phyloP scores from a whole-genome alignment of 768 basidiomycete genomes.

The Kwoniella newhampshirensis region DNA sequence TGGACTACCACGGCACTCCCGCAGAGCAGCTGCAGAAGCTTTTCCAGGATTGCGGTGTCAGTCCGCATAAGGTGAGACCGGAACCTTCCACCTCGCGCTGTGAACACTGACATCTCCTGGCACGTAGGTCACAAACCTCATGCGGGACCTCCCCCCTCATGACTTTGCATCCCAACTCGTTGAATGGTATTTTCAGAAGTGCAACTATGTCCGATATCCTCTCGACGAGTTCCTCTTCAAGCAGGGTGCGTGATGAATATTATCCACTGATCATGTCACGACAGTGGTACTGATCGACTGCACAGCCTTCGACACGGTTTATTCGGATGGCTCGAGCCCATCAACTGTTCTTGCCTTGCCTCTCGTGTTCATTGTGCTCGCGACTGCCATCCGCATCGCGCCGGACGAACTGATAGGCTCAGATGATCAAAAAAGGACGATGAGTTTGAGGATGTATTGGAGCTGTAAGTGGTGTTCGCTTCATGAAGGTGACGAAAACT shows the following conservation, averaged over 20 bases:
- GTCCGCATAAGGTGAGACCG: conserved; percentile 65
- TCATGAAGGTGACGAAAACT: not conserved
- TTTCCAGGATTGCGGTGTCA: conserved; percentile 87
- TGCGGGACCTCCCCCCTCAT: conserved; percentile 80
- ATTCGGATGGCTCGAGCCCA: conserved; percentile 51
- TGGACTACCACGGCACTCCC: conserved; percentile 57
- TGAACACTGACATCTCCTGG: not conserved
- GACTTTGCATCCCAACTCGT: conserved; percentile 72
- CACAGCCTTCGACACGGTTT: conserved; percentile 62
- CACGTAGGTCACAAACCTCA: conserved; percentile 68
- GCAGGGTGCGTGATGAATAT: conserved; percentile 21
- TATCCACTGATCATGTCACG: not conserved
- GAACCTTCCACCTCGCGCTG: too few species aligned
- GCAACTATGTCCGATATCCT: conserved; percentile 93
- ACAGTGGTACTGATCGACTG: not conserved
- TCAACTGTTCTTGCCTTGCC: conserved; percentile 59
- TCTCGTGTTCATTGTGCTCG: conserved; percentile 87
- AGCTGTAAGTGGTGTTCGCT: conserved; percentile 65
- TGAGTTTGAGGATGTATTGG: conserved; percentile 90
- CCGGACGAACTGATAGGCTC: conserved; percentile 82
- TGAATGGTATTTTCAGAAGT: conserved; percentile 64
- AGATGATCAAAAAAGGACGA: conserved; percentile 68
- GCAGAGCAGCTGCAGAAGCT: conserved; percentile 75
- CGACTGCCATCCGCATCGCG: conserved; percentile 78
- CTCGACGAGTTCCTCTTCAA: conserved; percentile 63